phyloP scores from a whole-genome alignment of 305 asterid genomes.

The Coffea humblotiana region DNA sequence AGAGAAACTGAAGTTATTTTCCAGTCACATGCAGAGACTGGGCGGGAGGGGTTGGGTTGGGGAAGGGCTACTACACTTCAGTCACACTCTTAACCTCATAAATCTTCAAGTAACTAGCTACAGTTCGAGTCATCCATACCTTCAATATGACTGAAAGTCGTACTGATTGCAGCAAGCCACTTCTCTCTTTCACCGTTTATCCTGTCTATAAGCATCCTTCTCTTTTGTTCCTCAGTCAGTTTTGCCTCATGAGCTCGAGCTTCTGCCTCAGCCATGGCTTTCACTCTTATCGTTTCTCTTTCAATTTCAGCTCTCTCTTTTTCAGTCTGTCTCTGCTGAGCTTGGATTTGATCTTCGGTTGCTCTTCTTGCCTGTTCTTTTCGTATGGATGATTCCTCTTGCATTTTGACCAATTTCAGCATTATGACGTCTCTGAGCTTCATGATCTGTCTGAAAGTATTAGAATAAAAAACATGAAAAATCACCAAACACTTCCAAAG shows the following conservation, averaged over 20 bases:
- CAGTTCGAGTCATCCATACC: slow-evolving; percentile 42
- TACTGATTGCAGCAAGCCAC: slow-evolving; percentile 98
- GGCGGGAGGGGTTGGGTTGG: not conserved
- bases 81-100: not conserved
- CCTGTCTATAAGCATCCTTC: slow-evolving; percentile 79
- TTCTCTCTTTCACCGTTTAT: slow-evolving; percentile 90
- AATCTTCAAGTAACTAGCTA: not conserved
- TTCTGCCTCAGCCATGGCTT: slow-evolving; percentile 95
- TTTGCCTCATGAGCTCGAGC: slow-evolving; percentile 92
- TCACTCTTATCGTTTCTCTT: slow-evolving; percentile 82
- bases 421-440: slow-evolving; percentile 84
- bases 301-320: slow-evolving; percentile 94
- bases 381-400: slow-evolving; percentile 85
- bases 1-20: not conserved
- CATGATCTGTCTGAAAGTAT: slow-evolving; percentile 67
- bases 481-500: slow-evolving; percentile 12
- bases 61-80: not conserved
- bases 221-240: slow-evolving; percentile 88
- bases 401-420: slow-evolving; percentile 82
- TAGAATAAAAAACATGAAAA: slow-evolving; percentile 22
- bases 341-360: slow-evolving; percentile 96
- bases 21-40: not conserved
- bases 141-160: slow-evolving; percentile 90
- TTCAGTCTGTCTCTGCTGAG: slow-evolving; percentile 83
- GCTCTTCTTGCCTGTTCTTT: slow-evolving; percentile 90